These are phyloP conservation scores for Solanum chiquidenum DNA, from an alignment of 257 asterid species.

Conservation along the genomic window DNA sequence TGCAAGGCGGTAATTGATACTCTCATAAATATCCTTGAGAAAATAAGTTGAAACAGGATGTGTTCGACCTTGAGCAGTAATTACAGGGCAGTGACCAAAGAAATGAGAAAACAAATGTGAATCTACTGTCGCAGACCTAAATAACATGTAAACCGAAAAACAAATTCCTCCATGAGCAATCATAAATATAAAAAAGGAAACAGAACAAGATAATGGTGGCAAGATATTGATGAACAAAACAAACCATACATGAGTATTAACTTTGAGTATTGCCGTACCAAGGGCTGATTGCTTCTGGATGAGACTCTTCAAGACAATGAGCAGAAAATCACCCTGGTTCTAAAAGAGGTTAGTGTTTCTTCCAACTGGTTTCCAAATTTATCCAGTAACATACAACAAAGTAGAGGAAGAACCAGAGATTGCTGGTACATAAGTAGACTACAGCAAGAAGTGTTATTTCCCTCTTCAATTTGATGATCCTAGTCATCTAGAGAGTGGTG, in stretches of 20 bases:
- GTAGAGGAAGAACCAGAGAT: background rate
- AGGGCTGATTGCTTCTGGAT: conserved; percentile 62
- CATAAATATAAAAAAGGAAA: conserved; percentile 1
- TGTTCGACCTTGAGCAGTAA: conserved; percentile 87
- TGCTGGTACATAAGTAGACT: background rate
- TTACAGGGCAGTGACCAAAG: conserved; percentile 86
- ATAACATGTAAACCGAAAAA: conserved; percentile 5
- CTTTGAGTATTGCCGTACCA: conserved; percentile 53
- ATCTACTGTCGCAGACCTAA: conserved; percentile 97
- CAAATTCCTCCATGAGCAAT: conserved; percentile 3
- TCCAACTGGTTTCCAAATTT: conserved; percentile 7
- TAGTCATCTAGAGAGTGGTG: background rate
- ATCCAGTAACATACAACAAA: background rate
- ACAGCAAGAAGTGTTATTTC: background rate
- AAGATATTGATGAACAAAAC: conserved; percentile 9
- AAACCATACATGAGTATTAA: conserved; percentile 78
- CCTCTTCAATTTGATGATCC: background rate
- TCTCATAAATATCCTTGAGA: conserved; percentile 87
- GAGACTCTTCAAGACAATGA: conserved; percentile 76
- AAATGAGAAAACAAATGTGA: conserved; percentile 74
- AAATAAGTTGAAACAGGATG: conserved; percentile 78
- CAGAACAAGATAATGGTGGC: conserved; percentile 1
- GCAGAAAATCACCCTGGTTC: conserved; percentile 94
- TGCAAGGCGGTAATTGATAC: conserved; percentile 65
- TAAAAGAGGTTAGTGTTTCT: conserved; percentile 21